Conservation (phyloP, 257 asterid genomes). For the Petrea volubilis region DNA sequence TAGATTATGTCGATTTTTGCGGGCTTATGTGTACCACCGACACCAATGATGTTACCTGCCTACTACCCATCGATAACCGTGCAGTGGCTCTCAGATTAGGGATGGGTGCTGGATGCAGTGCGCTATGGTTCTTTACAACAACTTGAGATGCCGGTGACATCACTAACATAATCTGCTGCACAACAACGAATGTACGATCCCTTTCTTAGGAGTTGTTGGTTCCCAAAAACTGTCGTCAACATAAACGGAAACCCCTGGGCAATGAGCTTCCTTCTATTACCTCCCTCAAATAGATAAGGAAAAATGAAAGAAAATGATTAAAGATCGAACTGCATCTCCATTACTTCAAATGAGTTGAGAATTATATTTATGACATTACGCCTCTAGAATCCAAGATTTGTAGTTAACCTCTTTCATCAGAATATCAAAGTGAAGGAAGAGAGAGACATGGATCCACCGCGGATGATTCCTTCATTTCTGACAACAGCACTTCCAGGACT, state of each 20-base stretch:
- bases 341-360: not conserved
- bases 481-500: conserved; percentile 18
- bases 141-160: too few relatives aligned
- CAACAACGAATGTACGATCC: not conserved
- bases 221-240: too few relatives aligned
- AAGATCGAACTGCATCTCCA: not conserved
- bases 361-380: not conserved
- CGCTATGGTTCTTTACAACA: not conserved
- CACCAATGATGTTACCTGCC: conserved; percentile 7
- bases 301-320: not conserved
- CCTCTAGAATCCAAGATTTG: not conserved
- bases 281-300: not conserved
- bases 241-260: too few relatives aligned
- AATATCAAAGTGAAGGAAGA: not conserved
- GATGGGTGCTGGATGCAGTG: not conserved
- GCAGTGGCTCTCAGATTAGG: not conserved
- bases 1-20: conserved; percentile 16
- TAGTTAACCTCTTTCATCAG: not conserved
- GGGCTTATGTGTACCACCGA: not conserved
- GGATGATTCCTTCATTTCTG: conserved; percentile 27
- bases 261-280: not conserved
- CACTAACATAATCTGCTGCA: not conserved
- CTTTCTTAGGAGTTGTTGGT: too few relatives aligned
- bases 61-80: not conserved
- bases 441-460: conserved; percentile 14